A percentile compares a stretch with the other conserved stretches of the same genome.
These are phyloP conservation scores for Drechslerella dactyloides DNA, from an alignment of 2,329 filamentous ascomycete genomes.

Conservation along the genomic window DNA sequence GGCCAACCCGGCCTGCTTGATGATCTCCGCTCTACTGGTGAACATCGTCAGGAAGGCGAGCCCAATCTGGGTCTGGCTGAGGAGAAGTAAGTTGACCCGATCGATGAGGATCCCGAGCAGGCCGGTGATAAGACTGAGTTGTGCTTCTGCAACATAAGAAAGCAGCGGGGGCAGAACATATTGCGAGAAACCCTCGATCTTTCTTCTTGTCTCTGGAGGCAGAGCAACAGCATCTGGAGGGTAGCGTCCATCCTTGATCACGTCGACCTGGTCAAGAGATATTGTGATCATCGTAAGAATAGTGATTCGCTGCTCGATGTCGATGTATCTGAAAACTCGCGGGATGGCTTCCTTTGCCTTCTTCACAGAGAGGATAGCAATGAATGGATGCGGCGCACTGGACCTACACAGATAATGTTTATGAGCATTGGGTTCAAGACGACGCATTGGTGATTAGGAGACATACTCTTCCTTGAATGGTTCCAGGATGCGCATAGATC, in stretches of 20 bases:
- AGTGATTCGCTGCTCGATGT: slow-evolving; percentile 89
- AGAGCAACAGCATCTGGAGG: slow-evolving; percentile 73
- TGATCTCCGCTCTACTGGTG: slow-evolving; percentile 87
- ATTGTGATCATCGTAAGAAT: slow-evolving; percentile 95
- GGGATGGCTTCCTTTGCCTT: slow-evolving; percentile 97
- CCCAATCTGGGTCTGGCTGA: slow-evolving; percentile 85
- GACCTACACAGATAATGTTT: slow-evolving; percentile 64
- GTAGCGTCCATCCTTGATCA: slow-evolving; percentile 80
- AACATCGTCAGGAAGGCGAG: slow-evolving; percentile 91
- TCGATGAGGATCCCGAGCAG: slow-evolving; percentile 83
- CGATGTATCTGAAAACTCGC: slow-evolving; percentile 90
- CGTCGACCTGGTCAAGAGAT: slow-evolving; percentile 88
- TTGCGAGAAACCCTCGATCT: slow-evolving; percentile 86
- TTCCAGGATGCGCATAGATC: slow-evolving; percentile 87
- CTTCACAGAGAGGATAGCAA: slow-evolving; percentile 88
- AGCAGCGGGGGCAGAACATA: slow-evolving; percentile 90
- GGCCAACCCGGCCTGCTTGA: slow-evolving; percentile 78
- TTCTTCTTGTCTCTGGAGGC: slow-evolving; percentile 81
- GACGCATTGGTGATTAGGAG: neutral
- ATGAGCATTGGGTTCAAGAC: slow-evolving; percentile 33
- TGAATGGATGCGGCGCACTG: slow-evolving; percentile 81
- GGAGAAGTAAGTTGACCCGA: slow-evolving; percentile 80
- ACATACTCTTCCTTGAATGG: slow-evolving; percentile 67
- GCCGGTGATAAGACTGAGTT: slow-evolving; percentile 87
- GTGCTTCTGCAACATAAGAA: slow-evolving; percentile 86